A percentile compares a stretch with the other conserved stretches of the same genome.
Conservation (phyloP, 2,329 filamentous ascomycete species). For the Xylaria sp. region DNA sequence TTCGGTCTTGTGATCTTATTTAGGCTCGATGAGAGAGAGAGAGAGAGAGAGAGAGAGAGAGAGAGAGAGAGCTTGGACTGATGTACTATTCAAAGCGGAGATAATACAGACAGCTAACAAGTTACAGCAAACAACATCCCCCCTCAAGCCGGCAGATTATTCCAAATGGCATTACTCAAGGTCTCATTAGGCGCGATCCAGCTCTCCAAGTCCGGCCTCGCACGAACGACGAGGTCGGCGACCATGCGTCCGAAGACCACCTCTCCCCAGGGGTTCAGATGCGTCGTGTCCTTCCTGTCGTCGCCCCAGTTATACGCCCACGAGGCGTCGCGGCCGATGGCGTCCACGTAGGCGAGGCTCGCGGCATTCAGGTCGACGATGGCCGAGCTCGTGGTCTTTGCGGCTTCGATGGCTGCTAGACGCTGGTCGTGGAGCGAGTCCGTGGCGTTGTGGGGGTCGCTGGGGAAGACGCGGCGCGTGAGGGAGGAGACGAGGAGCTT, state of each 20-base stretch:
- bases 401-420: constrained; percentile 58
- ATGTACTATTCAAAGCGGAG: not conserved
- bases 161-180: constrained; percentile 50
- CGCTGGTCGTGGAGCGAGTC: constrained; percentile 61
- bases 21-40: not conserved
- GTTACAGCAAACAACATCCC: not conserved
- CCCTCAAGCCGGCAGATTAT: constrained; percentile 45
- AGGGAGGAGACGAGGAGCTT: constrained; percentile 64
- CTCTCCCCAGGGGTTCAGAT: constrained; percentile 64
- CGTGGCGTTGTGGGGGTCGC: constrained; percentile 50
- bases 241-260: constrained; percentile 68
- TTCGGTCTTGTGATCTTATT: not conserved
- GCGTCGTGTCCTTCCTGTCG: constrained; percentile 59
- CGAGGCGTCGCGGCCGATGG: constrained; percentile 59
- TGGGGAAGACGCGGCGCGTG: constrained; percentile 59
- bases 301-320: constrained; percentile 57
- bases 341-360: constrained; percentile 62
- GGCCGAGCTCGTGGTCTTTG: constrained; percentile 51
- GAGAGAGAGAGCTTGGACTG: not conserved
- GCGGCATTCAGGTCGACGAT: constrained; percentile 63
- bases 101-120: not conserved
- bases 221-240: constrained; percentile 58
- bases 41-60: not conserved
- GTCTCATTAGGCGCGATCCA: constrained; percentile 48
- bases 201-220: constrained; percentile 38